Evolutionary conservation across 1,284 basidiomycete genomes (phyloP), one percentile per base, ranked within the genome.

Genomic region (Mycosarcoma maydis): DNA sequence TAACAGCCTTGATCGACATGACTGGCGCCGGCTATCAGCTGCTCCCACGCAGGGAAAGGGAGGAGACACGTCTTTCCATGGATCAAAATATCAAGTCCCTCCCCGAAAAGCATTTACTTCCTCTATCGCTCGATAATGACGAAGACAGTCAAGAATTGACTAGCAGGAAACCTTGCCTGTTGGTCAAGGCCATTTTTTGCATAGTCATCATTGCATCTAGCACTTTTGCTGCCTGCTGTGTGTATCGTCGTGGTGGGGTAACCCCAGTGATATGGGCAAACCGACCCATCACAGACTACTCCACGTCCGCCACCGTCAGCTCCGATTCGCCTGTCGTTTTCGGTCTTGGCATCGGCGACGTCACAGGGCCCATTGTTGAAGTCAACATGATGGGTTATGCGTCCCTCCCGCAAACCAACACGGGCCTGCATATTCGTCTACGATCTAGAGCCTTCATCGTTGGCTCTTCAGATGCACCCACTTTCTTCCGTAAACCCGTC

Each of bases 381-480:
- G 88, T 89, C 16, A 60, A 50, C 44, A 53, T 37, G 57, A 75
- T 90, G 89, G 90, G 90, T 6, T 92, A 92, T 77, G 90, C 90
- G 1, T 85, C 83, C 14, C 78, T 88, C 10, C 80, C 84, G 0
- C 91, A 92, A 77, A 88, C 87, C 2, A 89, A 89, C 77, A 90
- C 88, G 0, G 90, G 91, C 4, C 83, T 92, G 49, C 90, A 92
- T 80, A 90, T 92, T 88, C 86, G 90, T 22, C 87, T 90, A 77
- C 86, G 89, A 40, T 88, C 87, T 70, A 87, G 91, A 13, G 90
- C 89, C 0, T 92, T 89, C 82, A 88, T 92, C 72, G 83, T 92
- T 32, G 90, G 89, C 14, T 58, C 54, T 6, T 19, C 38, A 7
- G 42, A 53, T 2, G 11, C 53, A 0, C 11, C 38, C 6, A 8